phyloP scores from a whole-genome alignment of 169 alveolate species.

The Plasmodium vivax region DNA sequence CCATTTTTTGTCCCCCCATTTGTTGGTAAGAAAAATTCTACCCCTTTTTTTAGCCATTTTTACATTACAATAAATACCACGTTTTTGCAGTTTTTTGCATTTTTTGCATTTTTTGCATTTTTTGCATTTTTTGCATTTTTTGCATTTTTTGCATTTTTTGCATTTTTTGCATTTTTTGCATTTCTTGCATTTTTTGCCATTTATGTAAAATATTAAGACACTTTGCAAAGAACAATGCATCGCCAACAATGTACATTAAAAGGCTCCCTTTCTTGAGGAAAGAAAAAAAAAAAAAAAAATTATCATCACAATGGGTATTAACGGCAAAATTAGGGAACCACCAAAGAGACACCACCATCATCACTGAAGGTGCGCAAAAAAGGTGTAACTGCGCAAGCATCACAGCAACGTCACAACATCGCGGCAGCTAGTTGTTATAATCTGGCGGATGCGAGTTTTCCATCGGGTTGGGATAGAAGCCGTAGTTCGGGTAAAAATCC shows the following conservation, averaged over 20 bases:
- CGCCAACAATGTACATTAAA: constrained; percentile 28
- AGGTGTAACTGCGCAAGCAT: neutral
- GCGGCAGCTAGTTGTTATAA: constrained; percentile 28
- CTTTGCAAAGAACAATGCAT: constrained; percentile 37
- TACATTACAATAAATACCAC: neutral
- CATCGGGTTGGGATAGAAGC: constrained; percentile 49
- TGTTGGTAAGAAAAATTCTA: neutral
- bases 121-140: neutral
- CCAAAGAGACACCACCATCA: neutral
- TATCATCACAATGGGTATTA: neutral
- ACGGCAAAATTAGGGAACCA: constrained; percentile 1
- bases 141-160: neutral
- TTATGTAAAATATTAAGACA: neutral
- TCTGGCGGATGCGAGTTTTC: constrained; percentile 47
- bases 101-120: neutral
- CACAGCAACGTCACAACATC: neutral
- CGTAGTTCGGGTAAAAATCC: constrained; percentile 54
- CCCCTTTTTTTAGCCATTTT: constrained; percentile 12
- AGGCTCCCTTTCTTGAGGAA: neutral
- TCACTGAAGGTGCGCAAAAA: constrained; percentile 2
- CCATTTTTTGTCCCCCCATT: neutral
- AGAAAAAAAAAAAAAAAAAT: neutral
- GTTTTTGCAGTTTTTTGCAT: neutral
- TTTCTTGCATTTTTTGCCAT: neutral
- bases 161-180: neutral